phyloP scores from a whole-genome alignment of 2,329 filamentous ascomycete genomes.

The Microdochium nivale region DNA sequence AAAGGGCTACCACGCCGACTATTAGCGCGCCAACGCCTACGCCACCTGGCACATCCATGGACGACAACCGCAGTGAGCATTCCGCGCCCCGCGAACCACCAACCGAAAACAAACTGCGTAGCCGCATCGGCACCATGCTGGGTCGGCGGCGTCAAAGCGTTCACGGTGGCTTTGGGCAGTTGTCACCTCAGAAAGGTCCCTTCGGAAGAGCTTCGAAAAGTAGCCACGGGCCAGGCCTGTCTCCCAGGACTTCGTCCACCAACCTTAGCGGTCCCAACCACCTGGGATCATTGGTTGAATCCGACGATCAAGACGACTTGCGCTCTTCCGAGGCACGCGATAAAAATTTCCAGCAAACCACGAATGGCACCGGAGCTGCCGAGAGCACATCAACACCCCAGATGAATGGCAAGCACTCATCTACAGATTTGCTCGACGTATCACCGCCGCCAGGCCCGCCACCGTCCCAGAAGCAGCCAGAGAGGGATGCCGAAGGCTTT shows the following conservation, averaged over 20 bases:
- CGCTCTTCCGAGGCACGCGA: conserved; percentile 20
- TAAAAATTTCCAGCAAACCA: conserved; percentile 30
- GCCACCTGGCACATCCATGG: conserved; percentile 7
- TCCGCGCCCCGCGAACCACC: conserved; percentile 31
- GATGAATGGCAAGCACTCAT: conserved; percentile 35
- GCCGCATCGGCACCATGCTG: conserved; percentile 62
- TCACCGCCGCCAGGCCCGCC: conserved; percentile 43
- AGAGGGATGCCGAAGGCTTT: conserved; percentile 68
- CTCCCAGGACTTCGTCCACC: conserved; percentile 49
- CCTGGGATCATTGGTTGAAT: conserved; percentile 50
- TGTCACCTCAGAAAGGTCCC: conserved; percentile 46
- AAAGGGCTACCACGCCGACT: conserved; percentile 12
- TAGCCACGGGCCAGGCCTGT: conserved; percentile 51
- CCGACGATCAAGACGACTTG: conserved; percentile 31
- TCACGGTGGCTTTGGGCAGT: conserved; percentile 50
- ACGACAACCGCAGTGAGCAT: conserved; percentile 37
- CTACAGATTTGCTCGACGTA: conserved; percentile 39
- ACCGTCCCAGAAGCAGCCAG: conserved; percentile 31
- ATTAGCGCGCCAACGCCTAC: conserved; percentile 12
- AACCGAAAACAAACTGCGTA: conserved; percentile 48
- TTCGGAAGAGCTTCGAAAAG: conserved; percentile 56
- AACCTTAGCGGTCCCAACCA: conserved; percentile 40
- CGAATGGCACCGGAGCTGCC: conserved; percentile 34
- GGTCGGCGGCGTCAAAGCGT: conserved; percentile 58
- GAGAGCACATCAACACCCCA: conserved; percentile 22